These are phyloP conservation scores for Gryganskiella cystojenkinii DNA, from an alignment of 192 early-diverging fungal species.

Conservation along the genomic window DNA sequence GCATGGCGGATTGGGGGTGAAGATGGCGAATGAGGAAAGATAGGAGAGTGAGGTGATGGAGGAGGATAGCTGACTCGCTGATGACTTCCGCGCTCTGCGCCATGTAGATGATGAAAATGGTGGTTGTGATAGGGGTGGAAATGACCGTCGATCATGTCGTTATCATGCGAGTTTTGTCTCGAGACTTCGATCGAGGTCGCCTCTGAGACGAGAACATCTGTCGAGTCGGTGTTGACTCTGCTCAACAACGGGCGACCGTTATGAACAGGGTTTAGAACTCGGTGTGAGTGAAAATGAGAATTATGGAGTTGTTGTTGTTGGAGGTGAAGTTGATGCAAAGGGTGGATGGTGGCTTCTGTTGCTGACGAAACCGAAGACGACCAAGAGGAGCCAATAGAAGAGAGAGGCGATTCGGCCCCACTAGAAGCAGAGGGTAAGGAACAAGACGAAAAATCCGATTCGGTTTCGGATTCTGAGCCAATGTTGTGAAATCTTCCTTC, in stretches of 20 bases:
- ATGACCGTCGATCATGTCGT: slow-evolving; percentile 3
- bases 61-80: too few species aligned
- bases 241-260: not conserved
- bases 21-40: not conserved
- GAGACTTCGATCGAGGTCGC: slow-evolving; percentile 16
- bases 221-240: slow-evolving; percentile 20
- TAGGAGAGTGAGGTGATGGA: not conserved
- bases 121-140: slow-evolving; percentile 2
- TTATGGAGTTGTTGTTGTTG: too few species aligned
- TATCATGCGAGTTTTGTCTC: slow-evolving; percentile 26
- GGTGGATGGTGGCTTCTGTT: too few species aligned
- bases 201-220: slow-evolving; percentile 26
- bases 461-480: too few species aligned
- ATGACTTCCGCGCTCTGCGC: too few species aligned
- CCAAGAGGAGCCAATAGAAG: too few species aligned
- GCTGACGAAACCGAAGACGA: too few species aligned
- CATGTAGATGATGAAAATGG: slow-evolving; percentile 2
- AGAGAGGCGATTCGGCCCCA: too few species aligned
- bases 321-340: too few species aligned
- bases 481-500: too few species aligned
- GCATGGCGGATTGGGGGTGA: slow-evolving; percentile 11
- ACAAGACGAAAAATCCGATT: too few species aligned
- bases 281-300: not conserved
- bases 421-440: too few species aligned
- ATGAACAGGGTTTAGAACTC: not conserved